phyloP scores from a whole-genome alignment of 768 basidiomycete genomes.

The Pisolithus microcarpus region DNA sequence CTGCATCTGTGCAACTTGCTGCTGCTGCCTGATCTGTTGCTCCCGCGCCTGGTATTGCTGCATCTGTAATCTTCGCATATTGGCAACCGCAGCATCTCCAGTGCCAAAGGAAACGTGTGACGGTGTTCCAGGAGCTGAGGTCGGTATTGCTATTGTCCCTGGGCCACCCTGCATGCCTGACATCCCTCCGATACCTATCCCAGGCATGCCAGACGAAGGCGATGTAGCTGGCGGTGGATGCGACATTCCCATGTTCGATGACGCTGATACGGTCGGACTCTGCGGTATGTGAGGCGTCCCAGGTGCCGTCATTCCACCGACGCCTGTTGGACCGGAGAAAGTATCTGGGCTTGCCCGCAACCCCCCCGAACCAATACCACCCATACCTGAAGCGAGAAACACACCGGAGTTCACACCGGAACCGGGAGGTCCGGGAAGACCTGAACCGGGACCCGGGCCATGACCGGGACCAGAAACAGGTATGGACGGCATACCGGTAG shows the following conservation, averaged over 20 bases:
- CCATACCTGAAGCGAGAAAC: neutral
- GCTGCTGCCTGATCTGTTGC: constrained; percentile 27
- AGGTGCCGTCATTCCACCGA: constrained; percentile 10
- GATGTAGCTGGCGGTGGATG: constrained; percentile 14
- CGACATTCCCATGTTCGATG: constrained; percentile 26
- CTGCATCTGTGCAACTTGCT: constrained; percentile 25
- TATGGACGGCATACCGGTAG: constrained; percentile 4
- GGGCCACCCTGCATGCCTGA: too few species aligned
- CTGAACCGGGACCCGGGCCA: neutral
- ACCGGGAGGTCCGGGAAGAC: neutral
- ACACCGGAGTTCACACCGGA: neutral
- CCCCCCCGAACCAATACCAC: neutral
- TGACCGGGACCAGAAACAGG: constrained; percentile 7
- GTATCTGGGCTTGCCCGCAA: constrained; percentile 17
- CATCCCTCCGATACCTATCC: too few species aligned
- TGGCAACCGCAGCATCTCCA: constrained; percentile 17
- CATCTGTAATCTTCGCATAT: constrained; percentile 16
- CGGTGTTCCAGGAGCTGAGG: constrained; percentile 8
- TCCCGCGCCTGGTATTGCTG: constrained; percentile 31
- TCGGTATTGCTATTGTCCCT: neutral
- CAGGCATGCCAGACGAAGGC: neutral
- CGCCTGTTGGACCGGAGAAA: constrained; percentile 15
- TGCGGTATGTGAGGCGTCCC: constrained; percentile 14
- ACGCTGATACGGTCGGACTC: constrained; percentile 24
- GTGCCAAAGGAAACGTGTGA: constrained; percentile 24